Percentiles rank a stretch among this genome's conserved stretches.
Evolutionary conservation across 768 basidiomycete genomes (phyloP).

Genomic region (Psilocybe cyanescens): DNA sequence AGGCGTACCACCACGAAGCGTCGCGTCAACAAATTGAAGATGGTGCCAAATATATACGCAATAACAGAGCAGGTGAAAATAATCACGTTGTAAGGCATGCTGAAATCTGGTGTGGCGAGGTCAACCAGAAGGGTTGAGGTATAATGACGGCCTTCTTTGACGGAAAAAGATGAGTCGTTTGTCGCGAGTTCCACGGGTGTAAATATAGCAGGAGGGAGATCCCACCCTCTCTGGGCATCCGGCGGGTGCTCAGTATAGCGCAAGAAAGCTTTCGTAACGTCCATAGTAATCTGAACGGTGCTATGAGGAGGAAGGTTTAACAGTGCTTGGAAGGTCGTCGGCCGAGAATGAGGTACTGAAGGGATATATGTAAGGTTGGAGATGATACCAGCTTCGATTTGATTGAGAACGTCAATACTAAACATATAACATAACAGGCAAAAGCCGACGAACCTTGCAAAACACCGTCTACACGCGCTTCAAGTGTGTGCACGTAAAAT

Average conservation of each 20-base stretch:
- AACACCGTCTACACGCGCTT: slow-evolving; percentile 49
- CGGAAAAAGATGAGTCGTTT: slow-evolving; percentile 20
- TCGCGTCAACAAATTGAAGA: slow-evolving; percentile 87
- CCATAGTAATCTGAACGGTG: slow-evolving; percentile 68
- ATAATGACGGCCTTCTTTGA: slow-evolving; percentile 57
- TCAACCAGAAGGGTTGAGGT: slow-evolving; percentile 84
- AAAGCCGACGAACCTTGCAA: slow-evolving; percentile 43
- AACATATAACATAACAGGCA: slow-evolving; percentile 8
- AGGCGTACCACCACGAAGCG: slow-evolving; percentile 65
- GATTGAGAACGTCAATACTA: slow-evolving; percentile 7
- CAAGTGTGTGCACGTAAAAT: slow-evolving; percentile 83
- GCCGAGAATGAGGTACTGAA: slow-evolving; percentile 68
- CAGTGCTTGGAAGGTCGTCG: slow-evolving; percentile 76
- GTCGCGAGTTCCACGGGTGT: slow-evolving; percentile 37
- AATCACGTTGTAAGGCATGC: slow-evolving; percentile 99
- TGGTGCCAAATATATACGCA: slow-evolving; percentile 90
- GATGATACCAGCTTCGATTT: slow-evolving; percentile 59
- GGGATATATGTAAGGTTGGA: slow-evolving; percentile 69
- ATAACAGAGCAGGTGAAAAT: slow-evolving; percentile 93
- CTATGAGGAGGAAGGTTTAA: slow-evolving; percentile 72
- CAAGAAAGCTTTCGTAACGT: slow-evolving; percentile 83
- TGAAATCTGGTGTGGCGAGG: slow-evolving; percentile 98
- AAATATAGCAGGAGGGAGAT: slow-evolving; percentile 86
- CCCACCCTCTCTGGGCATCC: slow-evolving; percentile 95
- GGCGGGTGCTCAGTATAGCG: slow-evolving; percentile 96